Conservation (phyloP, 345 rosid genomes). For the Durio zibethinus region DNA sequence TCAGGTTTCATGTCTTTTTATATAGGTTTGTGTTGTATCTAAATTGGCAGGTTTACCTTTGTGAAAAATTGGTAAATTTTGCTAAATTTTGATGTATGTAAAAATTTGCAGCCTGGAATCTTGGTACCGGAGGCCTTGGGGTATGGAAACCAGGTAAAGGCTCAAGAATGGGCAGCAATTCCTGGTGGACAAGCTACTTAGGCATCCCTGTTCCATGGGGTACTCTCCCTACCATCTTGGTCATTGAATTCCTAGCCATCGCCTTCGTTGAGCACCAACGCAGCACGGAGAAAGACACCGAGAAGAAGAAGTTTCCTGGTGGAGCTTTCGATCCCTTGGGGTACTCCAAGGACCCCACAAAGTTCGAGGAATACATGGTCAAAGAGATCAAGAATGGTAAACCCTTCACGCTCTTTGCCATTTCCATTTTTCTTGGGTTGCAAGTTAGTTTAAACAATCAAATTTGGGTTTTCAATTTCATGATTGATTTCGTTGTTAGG, state of each 20-base stretch:
- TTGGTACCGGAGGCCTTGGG: constrained; percentile 93
- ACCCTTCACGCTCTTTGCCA: not conserved
- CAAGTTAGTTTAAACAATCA: not conserved
- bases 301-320: constrained; percentile 94
- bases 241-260: constrained; percentile 77
- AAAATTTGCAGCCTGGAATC: constrained; percentile 69
- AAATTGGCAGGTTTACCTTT: too few relatives aligned
- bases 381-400: constrained; percentile 93
- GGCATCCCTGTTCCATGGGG: constrained; percentile 98
- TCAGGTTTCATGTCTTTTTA: too few relatives aligned
- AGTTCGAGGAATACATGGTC: constrained; percentile 87
- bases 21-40: too few relatives aligned
- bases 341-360: constrained; percentile 88
- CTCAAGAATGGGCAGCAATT: constrained; percentile 93
- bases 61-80: not conserved
- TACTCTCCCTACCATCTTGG: constrained; percentile 77
- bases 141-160: constrained; percentile 92
- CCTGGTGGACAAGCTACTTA: constrained; percentile 97
- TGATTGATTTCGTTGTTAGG: not conserved
- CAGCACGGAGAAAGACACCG: constrained; percentile 95
- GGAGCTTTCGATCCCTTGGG: constrained; percentile 97
- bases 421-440: not conserved
- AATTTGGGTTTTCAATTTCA: not conserved
- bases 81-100: not conserved
- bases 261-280: constrained; percentile 96